These are phyloP conservation scores for Pisolithus microcarpus DNA, from an alignment of 768 basidiomycete species.

Conservation along the genomic window DNA sequence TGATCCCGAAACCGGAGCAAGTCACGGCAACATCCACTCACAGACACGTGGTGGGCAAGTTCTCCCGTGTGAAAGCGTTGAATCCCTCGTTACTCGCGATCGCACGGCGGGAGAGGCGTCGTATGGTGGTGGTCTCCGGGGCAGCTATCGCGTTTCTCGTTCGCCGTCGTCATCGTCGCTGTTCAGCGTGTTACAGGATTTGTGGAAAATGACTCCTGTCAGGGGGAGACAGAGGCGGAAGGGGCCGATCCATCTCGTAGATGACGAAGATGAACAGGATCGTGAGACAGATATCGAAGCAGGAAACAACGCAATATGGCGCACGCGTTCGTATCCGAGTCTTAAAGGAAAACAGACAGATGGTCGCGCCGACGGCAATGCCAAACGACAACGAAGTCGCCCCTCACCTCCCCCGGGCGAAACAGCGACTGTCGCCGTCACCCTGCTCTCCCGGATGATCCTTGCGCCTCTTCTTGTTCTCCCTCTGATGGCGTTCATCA, in stretches of 20 bases:
- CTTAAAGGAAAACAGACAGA: neutral
- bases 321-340: neutral
- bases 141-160: constrained; percentile 1
- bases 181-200: constrained; percentile 15
- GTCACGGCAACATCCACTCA: no score
- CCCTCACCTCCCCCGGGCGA: constrained; percentile 47
- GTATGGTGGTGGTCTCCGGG: neutral
- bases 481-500: constrained; percentile 63
- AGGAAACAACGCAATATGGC: neutral
- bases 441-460: constrained; percentile 82
- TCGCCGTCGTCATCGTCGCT: constrained; percentile 14
- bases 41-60: neutral
- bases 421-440: constrained; percentile 74
- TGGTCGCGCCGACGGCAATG: neutral
- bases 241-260: neutral
- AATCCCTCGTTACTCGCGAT: neutral
- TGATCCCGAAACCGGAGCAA: no score
- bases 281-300: neutral
- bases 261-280: constrained; percentile 4
- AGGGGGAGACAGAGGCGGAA: neutral
- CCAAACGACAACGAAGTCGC: neutral
- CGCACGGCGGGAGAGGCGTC: neutral
- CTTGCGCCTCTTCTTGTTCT: constrained; percentile 72
- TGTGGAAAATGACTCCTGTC: constrained; percentile 7
- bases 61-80: neutral